Conservation (phyloP, 208 protist genomes). For the Acanthamoeba lugdunensis region DNA sequence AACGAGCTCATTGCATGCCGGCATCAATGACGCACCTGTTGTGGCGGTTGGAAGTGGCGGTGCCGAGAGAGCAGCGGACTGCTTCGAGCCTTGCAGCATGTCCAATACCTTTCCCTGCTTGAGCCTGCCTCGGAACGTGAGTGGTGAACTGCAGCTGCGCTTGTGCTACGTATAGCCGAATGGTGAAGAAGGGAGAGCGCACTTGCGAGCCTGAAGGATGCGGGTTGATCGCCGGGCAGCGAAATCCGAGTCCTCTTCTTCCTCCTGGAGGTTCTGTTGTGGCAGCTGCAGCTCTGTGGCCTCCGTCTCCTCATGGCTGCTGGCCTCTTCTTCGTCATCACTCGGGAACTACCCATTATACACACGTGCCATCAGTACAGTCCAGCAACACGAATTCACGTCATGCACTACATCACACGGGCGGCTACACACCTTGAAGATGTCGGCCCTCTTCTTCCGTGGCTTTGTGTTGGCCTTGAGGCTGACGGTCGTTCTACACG, state of each 20-base stretch:
- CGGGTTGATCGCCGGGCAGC: background rate
- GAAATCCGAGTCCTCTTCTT: background rate
- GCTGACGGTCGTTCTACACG: background rate
- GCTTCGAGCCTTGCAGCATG: background rate
- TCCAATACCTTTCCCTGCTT: slow-evolving; percentile 26
- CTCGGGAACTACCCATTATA: background rate
- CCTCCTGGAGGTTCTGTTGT: background rate
- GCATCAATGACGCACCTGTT: background rate
- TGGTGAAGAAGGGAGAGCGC: too few relatives aligned
- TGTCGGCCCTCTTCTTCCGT: background rate
- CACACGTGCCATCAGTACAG: background rate
- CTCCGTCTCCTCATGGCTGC: background rate
- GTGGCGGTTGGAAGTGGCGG: background rate
- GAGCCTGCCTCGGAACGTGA: background rate
- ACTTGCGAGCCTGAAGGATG: background rate
- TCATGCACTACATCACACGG: background rate
- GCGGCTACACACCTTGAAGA: background rate
- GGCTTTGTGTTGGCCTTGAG: background rate
- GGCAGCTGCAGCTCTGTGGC: background rate
- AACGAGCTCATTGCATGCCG: too few relatives aligned
- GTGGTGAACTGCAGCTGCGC: background rate
- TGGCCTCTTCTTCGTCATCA: slow-evolving; percentile 24
- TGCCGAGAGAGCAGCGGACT: background rate
- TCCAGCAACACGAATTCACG: background rate
- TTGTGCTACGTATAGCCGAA: too few relatives aligned